These are phyloP conservation scores for Vitellaria paradoxa DNA, from an alignment of 179 eudicot genomes.

Conservation along the genomic window DNA sequence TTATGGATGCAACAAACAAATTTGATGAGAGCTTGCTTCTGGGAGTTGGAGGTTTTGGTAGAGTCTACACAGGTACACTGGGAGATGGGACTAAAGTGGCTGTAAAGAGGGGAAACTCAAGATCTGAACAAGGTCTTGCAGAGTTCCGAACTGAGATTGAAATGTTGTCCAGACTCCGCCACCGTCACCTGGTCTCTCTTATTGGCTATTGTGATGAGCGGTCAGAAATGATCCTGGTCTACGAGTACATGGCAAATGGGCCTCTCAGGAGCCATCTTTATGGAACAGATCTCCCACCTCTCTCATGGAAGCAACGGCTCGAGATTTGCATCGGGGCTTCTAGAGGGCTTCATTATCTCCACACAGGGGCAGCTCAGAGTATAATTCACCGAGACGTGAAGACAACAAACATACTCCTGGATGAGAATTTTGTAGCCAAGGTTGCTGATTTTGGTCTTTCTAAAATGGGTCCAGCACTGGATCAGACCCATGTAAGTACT, in stretches of 20 bases:
- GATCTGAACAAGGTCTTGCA: slow-evolving; percentile 94
- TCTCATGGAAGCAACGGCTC: slow-evolving; percentile 85
- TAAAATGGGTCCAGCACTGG: slow-evolving; percentile 78
- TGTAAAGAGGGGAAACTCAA: slow-evolving; percentile 86
- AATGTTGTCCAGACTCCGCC: slow-evolving; percentile 90
- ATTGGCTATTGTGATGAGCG: slow-evolving; percentile 92
- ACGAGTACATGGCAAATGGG: slow-evolving; percentile 96
- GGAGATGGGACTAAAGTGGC: slow-evolving; percentile 84
- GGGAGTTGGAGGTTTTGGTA: slow-evolving; percentile 93
- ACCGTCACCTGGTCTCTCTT: slow-evolving; percentile 89
- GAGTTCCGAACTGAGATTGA: slow-evolving; percentile 90
- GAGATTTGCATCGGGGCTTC: slow-evolving; percentile 96
- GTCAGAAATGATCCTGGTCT: slow-evolving; percentile 90
- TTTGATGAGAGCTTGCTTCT: slow-evolving; percentile 82
- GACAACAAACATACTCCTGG: slow-evolving; percentile 87
- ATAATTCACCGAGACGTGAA: slow-evolving; percentile 93
- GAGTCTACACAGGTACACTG: slow-evolving; percentile 83
- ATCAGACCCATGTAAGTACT: slow-evolving; percentile 94
- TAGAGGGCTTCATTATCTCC: slow-evolving; percentile 92
- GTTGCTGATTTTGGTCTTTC: slow-evolving; percentile 97
- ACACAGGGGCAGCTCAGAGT: slow-evolving; percentile 88
- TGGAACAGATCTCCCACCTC: slow-evolving; percentile 72
- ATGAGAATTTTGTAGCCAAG: slow-evolving; percentile 82
- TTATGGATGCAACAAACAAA: slow-evolving; percentile 83
- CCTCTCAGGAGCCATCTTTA: slow-evolving; percentile 95